Evolutionary conservation across 805 yeast genomes (phyloP).

Genomic region (Candida parachauliodes): DNA sequence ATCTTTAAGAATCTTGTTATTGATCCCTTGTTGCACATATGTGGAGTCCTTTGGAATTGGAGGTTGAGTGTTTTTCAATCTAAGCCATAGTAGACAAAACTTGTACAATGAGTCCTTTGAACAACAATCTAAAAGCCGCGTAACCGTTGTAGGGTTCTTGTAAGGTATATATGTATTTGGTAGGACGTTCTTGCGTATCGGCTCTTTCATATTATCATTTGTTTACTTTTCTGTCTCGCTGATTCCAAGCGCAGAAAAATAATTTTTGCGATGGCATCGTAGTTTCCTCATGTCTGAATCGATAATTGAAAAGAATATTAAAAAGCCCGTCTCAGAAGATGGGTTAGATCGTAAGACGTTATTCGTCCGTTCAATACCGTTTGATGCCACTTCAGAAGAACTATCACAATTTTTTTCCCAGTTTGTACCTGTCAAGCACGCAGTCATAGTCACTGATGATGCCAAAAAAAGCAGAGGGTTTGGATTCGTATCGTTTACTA

Average conservation of each 20-base stretch:
- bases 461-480: conserved; percentile 83
- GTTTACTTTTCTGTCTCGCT: neutral
- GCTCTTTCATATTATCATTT: conserved; percentile 2
- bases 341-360: conserved; percentile 59
- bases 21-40: conserved; percentile 20
- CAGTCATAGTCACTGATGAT: conserved; percentile 80
- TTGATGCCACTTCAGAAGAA: conserved; percentile 75
- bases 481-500: conserved; percentile 88
- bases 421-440: conserved; percentile 92
- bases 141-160: conserved; percentile 18
- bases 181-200: conserved; percentile 21
- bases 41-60: conserved; percentile 11
- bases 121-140: conserved; percentile 21
- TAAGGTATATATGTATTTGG: conserved; percentile 40
- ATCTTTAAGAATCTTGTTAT: conserved; percentile 17
- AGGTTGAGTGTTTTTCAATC: conserved; percentile 27
- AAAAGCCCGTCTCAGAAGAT: conserved; percentile 17
- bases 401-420: conserved; percentile 83
- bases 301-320: too few relatives aligned
- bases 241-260: neutral
- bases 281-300: too few relatives aligned
- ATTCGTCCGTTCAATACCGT: conserved; percentile 84
- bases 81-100: conserved; percentile 33
- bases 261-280: neutral
- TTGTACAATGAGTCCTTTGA: conserved; percentile 32